Percentiles rank a stretch among this genome's conserved stretches.
phyloP scores from a whole-genome alignment of 345 rosid genomes.

The Anastatica hierochuntica region DNA sequence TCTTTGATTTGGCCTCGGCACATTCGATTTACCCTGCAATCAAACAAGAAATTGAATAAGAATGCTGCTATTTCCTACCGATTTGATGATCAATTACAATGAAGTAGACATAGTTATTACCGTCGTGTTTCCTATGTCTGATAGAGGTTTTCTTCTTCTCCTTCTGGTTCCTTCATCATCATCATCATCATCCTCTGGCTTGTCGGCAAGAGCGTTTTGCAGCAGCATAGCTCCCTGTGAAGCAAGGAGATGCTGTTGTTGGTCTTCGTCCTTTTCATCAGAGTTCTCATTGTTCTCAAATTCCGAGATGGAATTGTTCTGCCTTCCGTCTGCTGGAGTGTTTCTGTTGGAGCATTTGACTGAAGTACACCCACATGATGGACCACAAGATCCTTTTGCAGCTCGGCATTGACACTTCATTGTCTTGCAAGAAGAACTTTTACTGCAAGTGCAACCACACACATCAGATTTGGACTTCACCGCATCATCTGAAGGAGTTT shows the following conservation, averaged over 20 bases:
- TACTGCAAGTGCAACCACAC: conserved; percentile 74
- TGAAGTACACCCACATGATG: conserved; percentile 55
- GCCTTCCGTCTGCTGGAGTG: not conserved
- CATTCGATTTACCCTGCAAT: conserved; percentile 61
- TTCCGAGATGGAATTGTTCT: conserved; percentile 21
- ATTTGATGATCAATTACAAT: too few species aligned
- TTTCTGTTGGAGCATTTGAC: conserved; percentile 60
- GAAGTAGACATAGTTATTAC: too few species aligned
- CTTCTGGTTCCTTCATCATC: conserved; percentile 29
- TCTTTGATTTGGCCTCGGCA: conserved; percentile 53
- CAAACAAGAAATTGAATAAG: not conserved
- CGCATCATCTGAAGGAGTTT: conserved; percentile 27
- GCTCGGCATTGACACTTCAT: conserved; percentile 71
- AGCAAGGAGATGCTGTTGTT: conserved; percentile 36
- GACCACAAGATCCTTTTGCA: conserved; percentile 50
- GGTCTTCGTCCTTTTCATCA: conserved; percentile 22
- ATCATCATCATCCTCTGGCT: conserved; percentile 29
- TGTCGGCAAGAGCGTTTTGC: conserved; percentile 56
- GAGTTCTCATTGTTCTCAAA: conserved; percentile 15
- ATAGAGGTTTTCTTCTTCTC: conserved; percentile 55
- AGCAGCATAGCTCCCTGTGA: conserved; percentile 77
- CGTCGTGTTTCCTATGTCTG: conserved; percentile 75
- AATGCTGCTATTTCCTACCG: not conserved
- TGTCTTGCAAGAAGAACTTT: conserved; percentile 60
- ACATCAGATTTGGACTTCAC: conserved; percentile 13